Percentiles rank a stretch among this genome's conserved stretches.
Conservation (phyloP, 805 yeast genomes). For the Wickerhamiella occidentalis region DNA sequence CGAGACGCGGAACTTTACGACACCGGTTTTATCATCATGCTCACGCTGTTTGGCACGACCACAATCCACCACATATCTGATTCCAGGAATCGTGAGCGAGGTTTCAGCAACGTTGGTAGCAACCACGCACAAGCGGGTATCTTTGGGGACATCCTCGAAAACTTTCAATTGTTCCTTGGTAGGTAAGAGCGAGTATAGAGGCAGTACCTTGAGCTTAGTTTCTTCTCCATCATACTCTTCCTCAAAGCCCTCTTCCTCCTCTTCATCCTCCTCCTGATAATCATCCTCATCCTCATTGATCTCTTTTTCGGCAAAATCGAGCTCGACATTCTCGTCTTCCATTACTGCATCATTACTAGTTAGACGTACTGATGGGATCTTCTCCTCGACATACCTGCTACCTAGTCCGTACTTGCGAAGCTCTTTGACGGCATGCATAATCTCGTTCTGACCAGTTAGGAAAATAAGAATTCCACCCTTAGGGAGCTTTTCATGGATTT, state of each 20-base stretch:
- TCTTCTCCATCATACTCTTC: slow-evolving; percentile 38
- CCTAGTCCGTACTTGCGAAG: slow-evolving; percentile 26
- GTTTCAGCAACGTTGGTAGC: slow-evolving; percentile 99
- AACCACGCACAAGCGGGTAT: slow-evolving; percentile 77
- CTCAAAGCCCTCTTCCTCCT: slow-evolving; percentile 44
- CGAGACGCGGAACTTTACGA: slow-evolving; percentile 79
- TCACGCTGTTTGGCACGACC: slow-evolving; percentile 88
- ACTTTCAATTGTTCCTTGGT: slow-evolving; percentile 91
- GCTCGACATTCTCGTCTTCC: slow-evolving; percentile 82
- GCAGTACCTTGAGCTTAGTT: slow-evolving; percentile 73
- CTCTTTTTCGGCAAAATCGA: slow-evolving; percentile 31
- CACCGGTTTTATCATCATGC: slow-evolving; percentile 71
- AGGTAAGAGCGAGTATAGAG: slow-evolving; percentile 86
- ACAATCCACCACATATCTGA: slow-evolving; percentile 86
- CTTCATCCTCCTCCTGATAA: slow-evolving; percentile 32
- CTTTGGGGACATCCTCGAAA: slow-evolving; percentile 72
- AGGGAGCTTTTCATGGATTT: slow-evolving; percentile 76
- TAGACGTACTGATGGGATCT: slow-evolving; percentile 32
- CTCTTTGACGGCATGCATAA: slow-evolving; percentile 57
- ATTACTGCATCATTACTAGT: slow-evolving; percentile 49
- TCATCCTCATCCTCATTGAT: slow-evolving; percentile 26
- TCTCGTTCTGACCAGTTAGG: slow-evolving; percentile 91
- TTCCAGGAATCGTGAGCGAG: slow-evolving; percentile 89
- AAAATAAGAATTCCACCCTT: slow-evolving; percentile 89
- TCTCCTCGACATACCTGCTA: slow-evolving; percentile 28